These are phyloP conservation scores for Penicillium malachiteum DNA, from an alignment of 495 filamentous ascomycete species.

Conservation along the genomic window DNA sequence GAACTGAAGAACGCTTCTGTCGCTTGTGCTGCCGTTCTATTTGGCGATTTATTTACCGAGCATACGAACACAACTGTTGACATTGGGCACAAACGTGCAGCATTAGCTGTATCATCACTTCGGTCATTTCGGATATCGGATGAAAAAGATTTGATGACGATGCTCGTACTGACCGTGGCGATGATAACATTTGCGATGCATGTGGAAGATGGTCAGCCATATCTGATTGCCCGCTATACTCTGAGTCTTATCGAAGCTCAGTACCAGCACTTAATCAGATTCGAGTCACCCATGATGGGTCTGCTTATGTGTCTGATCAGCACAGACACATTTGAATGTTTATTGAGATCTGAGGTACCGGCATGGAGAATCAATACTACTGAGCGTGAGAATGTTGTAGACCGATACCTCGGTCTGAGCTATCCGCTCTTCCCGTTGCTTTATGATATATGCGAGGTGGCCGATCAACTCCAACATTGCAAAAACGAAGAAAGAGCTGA, in stretches of 20 bases:
- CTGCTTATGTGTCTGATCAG: constrained; percentile 21
- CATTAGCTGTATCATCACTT: constrained; percentile 16
- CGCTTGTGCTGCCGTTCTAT: constrained; percentile 18
- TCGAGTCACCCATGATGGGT: constrained; percentile 12
- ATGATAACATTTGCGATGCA: constrained; percentile 26
- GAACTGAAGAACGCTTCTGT: constrained; percentile 14
- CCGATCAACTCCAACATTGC: not conserved
- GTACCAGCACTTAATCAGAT: not conserved
- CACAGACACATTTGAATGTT: constrained; percentile 21
- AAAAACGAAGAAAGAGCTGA: not conserved
- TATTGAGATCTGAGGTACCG: constrained; percentile 13
- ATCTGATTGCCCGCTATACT: constrained; percentile 18
- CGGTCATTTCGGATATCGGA: constrained; percentile 9
- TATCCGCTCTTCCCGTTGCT: constrained; percentile 11
- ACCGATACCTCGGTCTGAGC: constrained; percentile 21
- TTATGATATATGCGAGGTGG: constrained; percentile 15
- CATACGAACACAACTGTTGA: constrained; percentile 4
- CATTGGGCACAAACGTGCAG: constrained; percentile 17
- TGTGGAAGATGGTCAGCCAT: constrained; percentile 17
- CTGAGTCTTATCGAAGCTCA: constrained; percentile 15
- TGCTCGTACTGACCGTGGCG: constrained; percentile 15
- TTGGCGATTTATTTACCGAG: constrained; percentile 13
- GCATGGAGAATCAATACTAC: constrained; percentile 9
- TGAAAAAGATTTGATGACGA: constrained; percentile 11
- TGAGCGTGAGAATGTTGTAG: constrained; percentile 4